Evolutionary conservation across 1,284 basidiomycete genomes (phyloP).

Genomic region (Omphalotus olearius): DNA sequence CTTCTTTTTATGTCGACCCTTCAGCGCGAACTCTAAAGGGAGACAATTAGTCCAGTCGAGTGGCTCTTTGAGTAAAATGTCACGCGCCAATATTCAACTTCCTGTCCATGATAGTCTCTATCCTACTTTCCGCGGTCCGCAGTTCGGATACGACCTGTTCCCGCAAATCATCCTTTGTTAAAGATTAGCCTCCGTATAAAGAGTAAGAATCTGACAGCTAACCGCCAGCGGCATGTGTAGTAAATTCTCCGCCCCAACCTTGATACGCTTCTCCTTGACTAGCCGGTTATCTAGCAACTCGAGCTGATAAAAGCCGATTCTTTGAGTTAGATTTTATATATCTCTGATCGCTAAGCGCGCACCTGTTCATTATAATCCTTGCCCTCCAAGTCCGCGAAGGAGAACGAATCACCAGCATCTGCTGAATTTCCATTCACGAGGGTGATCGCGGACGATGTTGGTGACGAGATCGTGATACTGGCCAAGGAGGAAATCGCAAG

Average conservation of each 20-base stretch:
- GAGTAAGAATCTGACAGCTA: slow-evolving; percentile 20
- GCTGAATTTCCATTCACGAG: slow-evolving; percentile 7
- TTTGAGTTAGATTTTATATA: not conserved
- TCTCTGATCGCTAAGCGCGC: slow-evolving; percentile 2
- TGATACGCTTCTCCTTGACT: slow-evolving; percentile 71
- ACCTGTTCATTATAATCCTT: slow-evolving; percentile 43
- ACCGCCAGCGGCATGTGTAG: slow-evolving; percentile 65
- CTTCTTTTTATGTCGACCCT: slow-evolving; percentile 28
- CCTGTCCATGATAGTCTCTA: slow-evolving; percentile 54
- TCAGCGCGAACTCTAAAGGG: slow-evolving; percentile 32
- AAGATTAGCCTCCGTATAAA: not conserved
- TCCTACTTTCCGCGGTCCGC: slow-evolving; percentile 65
- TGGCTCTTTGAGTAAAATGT: not conserved
- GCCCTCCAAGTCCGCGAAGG: slow-evolving; percentile 42
- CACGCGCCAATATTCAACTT: slow-evolving; percentile 60
- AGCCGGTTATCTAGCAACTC: slow-evolving; percentile 64
- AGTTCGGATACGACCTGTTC: slow-evolving; percentile 75
- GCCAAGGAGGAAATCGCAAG: slow-evolving; percentile 3
- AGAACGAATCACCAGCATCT: slow-evolving; percentile 18
- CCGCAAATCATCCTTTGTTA: slow-evolving; percentile 37
- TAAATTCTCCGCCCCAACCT: slow-evolving; percentile 83
- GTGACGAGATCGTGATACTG: slow-evolving; percentile 2
- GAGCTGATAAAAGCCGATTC: slow-evolving; percentile 39
- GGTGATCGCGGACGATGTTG: slow-evolving; percentile 12
- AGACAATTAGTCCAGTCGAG: slow-evolving; percentile 1